These are phyloP conservation scores for Scedosporium dehoogii DNA, from an alignment of 2,329 filamentous ascomycete genomes.

Conservation along the genomic window DNA sequence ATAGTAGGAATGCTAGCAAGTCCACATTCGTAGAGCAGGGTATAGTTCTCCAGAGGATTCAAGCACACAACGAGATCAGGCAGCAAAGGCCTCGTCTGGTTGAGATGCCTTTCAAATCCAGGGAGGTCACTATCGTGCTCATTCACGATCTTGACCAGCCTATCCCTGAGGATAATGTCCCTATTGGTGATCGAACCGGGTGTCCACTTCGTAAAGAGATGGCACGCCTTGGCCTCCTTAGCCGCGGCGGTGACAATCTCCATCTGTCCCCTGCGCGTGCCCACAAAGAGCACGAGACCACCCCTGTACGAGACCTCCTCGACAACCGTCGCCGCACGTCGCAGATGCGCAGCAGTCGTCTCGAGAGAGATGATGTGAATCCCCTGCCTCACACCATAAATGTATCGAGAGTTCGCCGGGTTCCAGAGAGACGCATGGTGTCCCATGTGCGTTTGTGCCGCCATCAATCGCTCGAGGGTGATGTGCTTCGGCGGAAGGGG, in stretches of 20 bases:
- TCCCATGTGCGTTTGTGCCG: conserved; percentile 79
- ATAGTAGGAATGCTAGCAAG: conserved; percentile 85
- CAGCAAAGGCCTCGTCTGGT: conserved; percentile 55
- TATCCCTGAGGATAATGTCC: conserved; percentile 70
- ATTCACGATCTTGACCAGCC: conserved; percentile 66
- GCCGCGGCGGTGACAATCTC: conserved; percentile 74
- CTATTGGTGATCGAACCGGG: conserved; percentile 89
- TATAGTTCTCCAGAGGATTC: conserved; percentile 88
- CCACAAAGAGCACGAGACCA: conserved; percentile 83
- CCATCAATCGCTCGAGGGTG: conserved; percentile 82
- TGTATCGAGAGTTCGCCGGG: conserved; percentile 86
- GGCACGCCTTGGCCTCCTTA: conserved; percentile 65
- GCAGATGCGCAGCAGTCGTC: conserved; percentile 75
- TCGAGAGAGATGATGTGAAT: conserved; percentile 93
- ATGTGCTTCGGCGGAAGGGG: conserved; percentile 72
- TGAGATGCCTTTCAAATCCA: conserved; percentile 58
- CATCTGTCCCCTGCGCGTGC: conserved; percentile 74
- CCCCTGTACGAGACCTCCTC: conserved; percentile 75
- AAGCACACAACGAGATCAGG: conserved; percentile 89
- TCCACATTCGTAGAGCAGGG: conserved; percentile 83
- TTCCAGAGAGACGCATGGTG: conserved; percentile 92
- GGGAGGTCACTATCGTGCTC: conserved; percentile 51
- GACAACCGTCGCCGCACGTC: conserved; percentile 88
- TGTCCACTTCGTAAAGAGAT: conserved; percentile 88
- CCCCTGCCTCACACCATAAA: conserved; percentile 78